These are phyloP conservation scores for Solioccasus polychromus DNA, from an alignment of 768 basidiomycete genomes.

Conservation along the genomic window DNA sequence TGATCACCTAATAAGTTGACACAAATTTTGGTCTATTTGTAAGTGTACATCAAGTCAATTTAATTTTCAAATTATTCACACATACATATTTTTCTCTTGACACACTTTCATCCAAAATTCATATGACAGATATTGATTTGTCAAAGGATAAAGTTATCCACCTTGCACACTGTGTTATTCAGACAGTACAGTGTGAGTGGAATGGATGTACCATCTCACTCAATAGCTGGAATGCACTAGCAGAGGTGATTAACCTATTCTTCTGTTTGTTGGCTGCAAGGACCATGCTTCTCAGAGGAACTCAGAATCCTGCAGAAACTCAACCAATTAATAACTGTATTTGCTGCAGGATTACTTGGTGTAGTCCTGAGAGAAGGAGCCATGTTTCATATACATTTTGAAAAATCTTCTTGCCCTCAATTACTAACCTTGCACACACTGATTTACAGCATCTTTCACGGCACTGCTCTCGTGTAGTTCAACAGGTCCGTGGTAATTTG, in stretches of 20 bases:
- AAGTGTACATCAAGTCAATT: too few species aligned
- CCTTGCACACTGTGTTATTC: constrained; percentile 24
- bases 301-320: constrained; percentile 13
- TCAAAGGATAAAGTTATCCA: constrained; percentile 19
- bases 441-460: constrained; percentile 23
- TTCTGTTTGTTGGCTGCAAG: constrained; percentile 6
- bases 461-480: constrained; percentile 21
- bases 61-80: background rate
- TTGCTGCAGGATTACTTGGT: constrained; percentile 22
- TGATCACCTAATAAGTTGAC: too few species aligned
- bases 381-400: background rate
- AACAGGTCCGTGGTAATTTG: constrained; percentile 7
- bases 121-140: constrained; percentile 18
- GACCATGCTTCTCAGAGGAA: constrained; percentile 3
- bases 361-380: constrained; percentile 13
- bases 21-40: constrained; percentile 14
- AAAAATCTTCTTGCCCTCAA: background rate
- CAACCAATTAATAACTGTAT: constrained; percentile 6
- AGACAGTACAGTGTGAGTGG: constrained; percentile 30
- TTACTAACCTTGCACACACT: constrained; percentile 9
- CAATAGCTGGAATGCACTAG: constrained; percentile 28
- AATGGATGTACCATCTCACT: constrained; percentile 22
- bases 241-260: constrained; percentile 26
- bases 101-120: constrained; percentile 8
- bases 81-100: background rate